Evolutionary conservation across 2,329 filamentous ascomycete species (phyloP), one percentile per base, ranked within the genome.

Genomic region (Verticillium klebahnii): DNA sequence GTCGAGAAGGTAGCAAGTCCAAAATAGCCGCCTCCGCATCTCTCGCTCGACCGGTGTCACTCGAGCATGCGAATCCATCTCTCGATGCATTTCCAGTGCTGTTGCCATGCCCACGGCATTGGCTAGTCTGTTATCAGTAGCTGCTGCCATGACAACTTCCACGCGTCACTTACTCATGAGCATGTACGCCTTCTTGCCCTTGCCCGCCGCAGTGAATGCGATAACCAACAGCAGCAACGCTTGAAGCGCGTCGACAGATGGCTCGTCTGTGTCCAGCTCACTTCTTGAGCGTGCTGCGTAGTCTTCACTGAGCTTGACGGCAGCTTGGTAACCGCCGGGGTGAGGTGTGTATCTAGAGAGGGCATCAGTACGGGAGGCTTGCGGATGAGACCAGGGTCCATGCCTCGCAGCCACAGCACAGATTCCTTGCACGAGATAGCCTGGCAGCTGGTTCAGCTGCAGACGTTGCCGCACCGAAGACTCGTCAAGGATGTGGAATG

Each of bases 151-250:
- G n/a, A 31, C 29, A 32, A 50, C 15, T 14, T 32, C 17, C 32
- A 12, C 15, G 12, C 19, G 6, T 23, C 40, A 69, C 78, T 23
- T 87, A 91, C 91, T 86, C 68, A 96, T 81, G 45, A 93, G 81
- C 92, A 96, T 96, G 67, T 93, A 95, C 1, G 91, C 89, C 74
- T 91, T 95, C 75, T 91, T 94, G 17, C 92, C 91, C 69, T 89
- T 88, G 31, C 92, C 92, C 34, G 87, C 82, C 39, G 92, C 91
- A 57, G 88, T 92, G 69, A 88, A 93, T 3, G 91, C 88, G 70
- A 89, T 86, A 0, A 89, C 86, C 2, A 96, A 83, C 11, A 96
- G 80, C 56, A 96, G 77, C 17, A 94, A 79, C 2, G 91, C 84
- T 72, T 96, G 91, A 9, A 96, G 75, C 37, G 85, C 85, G 71